These are phyloP conservation scores for Aureobasidium sp. DNA, from an alignment of 2,329 filamentous ascomycete genomes.

Conservation along the genomic window DNA sequence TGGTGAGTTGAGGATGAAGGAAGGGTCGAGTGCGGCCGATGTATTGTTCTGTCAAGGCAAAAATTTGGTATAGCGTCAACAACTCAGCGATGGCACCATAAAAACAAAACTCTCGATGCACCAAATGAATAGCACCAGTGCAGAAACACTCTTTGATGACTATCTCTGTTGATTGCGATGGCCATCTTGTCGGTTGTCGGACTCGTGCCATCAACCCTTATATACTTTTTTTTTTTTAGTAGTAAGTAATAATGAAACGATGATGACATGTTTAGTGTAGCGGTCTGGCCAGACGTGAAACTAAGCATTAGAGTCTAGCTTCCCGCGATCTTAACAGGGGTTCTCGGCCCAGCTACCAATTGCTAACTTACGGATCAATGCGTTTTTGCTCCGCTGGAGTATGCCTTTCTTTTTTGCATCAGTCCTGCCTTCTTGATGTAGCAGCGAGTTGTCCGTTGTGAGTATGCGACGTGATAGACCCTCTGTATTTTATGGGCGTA, in stretches of 20 bases:
- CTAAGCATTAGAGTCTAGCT: neutral
- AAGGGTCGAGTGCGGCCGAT: neutral
- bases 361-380: too few species aligned
- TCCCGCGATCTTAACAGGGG: neutral
- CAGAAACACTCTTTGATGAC: neutral
- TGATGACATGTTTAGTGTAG: neutral
- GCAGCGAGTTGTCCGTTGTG: neutral
- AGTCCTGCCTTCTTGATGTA: neutral
- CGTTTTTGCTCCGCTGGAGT: neutral
- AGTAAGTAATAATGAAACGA: neutral
- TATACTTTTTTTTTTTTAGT: too few species aligned
- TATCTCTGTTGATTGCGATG: neutral
- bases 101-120: neutral
- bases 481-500: neutral
- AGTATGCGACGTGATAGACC: neutral
- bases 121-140: neutral
- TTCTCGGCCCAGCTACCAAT: too few species aligned
- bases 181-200: neutral
- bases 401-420: neutral
- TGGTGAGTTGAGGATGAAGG: neutral
- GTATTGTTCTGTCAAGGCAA: neutral
- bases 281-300: neutral
- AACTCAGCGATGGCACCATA: neutral
- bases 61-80: neutral
- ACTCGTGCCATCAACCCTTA: too few species aligned